phyloP scores from a whole-genome alignment of 495 filamentous ascomycete genomes.

The Neurospora cerealis region DNA sequence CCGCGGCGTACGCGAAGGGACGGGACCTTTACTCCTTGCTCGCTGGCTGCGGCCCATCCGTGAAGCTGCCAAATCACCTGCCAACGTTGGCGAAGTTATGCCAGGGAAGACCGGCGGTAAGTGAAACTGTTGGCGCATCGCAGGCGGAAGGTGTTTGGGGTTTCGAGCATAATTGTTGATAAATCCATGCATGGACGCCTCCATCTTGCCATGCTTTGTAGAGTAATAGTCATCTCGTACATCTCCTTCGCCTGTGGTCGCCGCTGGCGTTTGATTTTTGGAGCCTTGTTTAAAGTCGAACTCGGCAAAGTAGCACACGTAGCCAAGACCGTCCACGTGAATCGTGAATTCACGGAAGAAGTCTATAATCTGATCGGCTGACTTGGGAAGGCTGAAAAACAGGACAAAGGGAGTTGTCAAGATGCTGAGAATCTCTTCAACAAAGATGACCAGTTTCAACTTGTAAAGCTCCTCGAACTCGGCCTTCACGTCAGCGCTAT shows the following conservation, averaged over 20 bases:
- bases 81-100: conserved; percentile 51
- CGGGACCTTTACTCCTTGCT: conserved; percentile 19
- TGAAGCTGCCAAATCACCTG: conserved; percentile 44
- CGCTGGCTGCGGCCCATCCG: conserved; percentile 36
- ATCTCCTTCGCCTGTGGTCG: conserved; percentile 32
- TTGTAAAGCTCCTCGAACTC: conserved; percentile 87
- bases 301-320: conserved; percentile 95
- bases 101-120: conserved; percentile 72
- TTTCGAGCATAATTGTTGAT: conserved; percentile 77
- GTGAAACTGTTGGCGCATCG: conserved; percentile 53
- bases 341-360: conserved; percentile 97
- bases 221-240: conserved; percentile 86
- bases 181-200: conserved; percentile 87
- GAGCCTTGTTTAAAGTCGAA: conserved; percentile 89
- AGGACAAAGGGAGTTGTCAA: conserved; percentile 85
- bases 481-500: conserved; percentile 71
- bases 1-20: conserved; percentile 18
- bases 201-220: conserved; percentile 94
- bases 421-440: conserved; percentile 87
- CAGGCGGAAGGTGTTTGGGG: conserved; percentile 42
- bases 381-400: conserved; percentile 77
- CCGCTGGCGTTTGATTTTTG: conserved; percentile 38
- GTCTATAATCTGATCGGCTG: conserved; percentile 86
- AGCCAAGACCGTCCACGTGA: conserved; percentile 90
- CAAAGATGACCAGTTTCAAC: conserved; percentile 78